Base-by-base conservation (phyloP, 2,329 filamentous ascomycete species). In the Colletotrichum zoysiae region DNA sequence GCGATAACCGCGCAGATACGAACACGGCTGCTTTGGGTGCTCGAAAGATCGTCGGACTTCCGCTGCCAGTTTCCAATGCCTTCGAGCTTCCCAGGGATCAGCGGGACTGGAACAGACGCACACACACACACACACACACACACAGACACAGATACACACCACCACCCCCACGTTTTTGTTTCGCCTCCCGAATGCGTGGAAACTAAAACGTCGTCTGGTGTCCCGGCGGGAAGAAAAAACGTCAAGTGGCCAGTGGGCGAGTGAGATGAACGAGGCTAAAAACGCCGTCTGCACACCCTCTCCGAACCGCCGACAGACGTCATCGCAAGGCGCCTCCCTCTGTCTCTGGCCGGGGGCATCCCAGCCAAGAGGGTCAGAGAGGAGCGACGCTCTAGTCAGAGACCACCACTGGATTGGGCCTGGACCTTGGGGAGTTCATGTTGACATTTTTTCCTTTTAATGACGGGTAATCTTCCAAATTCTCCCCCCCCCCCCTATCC, bases 281-380 rank as follows among this genome's bases (percentile, higher is more conserved):
- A 7, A 40, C 9, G 56, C 51, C 20, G 55, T 59, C 46, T 26
- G 48, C 65, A 72, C 70, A 72, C 70, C 70, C 65, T 72, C 66
- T 65, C 64, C 33, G 46, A 14, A n/a, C 53, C 3, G 23, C 30
- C 23, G 20, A 50, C 51, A 59, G 66, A 72, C 70, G 70, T 72
- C 70, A 72, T 72, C 60, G 59, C 66, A 55, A 69, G 64, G 57
- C 42, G 33, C 64, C 23, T 48, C n/a, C n/a, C 40, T 56, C n/a
- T 35, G 35, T 35, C 33, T 42, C 35, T 56, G 30, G 11, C 64
- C 55, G 53, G 66, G 70, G 66, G 18, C 20, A 55, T n/a, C 65
- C 69, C 46, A 40, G 63, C 44, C 46, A 60, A 56, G 38, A 38
- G 57, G 58, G 35, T 67, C 62, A 53, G 38, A 38, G 20, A 38